These are phyloP conservation scores for Fraxinus dipetala DNA, from an alignment of 305 asterid species.

Conservation along the genomic window DNA sequence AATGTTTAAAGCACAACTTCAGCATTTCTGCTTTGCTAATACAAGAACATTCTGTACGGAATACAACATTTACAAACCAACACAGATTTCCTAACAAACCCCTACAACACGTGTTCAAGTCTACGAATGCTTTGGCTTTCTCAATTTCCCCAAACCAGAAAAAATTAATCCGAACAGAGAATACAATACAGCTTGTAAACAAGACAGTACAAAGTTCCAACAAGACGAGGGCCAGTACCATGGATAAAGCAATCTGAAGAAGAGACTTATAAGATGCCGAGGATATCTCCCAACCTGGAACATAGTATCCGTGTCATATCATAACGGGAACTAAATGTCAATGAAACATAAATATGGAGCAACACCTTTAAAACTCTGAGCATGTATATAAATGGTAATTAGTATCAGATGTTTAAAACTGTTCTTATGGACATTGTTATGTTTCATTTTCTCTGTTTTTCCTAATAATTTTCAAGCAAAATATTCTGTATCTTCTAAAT, in stretches of 20 bases:
- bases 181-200: conserved; percentile 59
- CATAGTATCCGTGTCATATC: neutral
- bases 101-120: neutral
- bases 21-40: neutral
- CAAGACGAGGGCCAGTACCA: conserved; percentile 99
- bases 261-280: conserved; percentile 85
- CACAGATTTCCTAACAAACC: neutral
- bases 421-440: neutral
- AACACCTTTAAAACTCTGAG: neutral
- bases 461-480: neutral
- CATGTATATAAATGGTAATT: neutral
- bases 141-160: conserved; percentile 63
- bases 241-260: conserved; percentile 86
- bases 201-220: conserved; percentile 81
- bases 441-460: neutral
- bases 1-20: neutral
- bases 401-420: neutral
- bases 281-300: conserved; percentile 85
- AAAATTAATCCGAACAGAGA: conserved; percentile 53
- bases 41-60: conserved; percentile 23
- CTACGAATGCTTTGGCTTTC: conserved; percentile 43
- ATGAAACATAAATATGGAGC: neutral
- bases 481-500: neutral
- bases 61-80: conserved; percentile 12
- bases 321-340: neutral